Evolutionary conservation across 306 rosid genomes (phyloP).

Genomic region (Dryas octopetala): DNA sequence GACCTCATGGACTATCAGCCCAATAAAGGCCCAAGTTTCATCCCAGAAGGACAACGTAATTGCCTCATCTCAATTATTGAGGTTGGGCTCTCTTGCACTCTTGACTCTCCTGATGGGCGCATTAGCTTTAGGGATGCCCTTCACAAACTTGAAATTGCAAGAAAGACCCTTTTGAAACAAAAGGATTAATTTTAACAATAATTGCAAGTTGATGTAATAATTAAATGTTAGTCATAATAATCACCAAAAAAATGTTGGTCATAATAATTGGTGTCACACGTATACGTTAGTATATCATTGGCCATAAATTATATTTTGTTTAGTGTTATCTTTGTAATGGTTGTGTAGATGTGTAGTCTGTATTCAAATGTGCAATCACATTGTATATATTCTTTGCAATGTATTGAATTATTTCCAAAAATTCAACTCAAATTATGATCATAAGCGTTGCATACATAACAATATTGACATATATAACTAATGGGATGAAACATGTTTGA

Average conservation of each 20-base stretch:
- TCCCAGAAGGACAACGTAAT: conserved; percentile 23
- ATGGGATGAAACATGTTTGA: no score
- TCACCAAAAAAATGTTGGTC: background rate
- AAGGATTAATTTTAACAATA: background rate
- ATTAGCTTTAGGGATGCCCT: conserved; percentile 49
- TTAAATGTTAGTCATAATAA: background rate
- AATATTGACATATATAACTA: no score
- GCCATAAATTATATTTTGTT: no score
- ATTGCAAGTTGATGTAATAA: background rate
- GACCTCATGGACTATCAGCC: background rate
- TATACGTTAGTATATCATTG: background rate
- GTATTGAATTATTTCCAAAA: no score
- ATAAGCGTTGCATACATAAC: no score
- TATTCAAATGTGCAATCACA: no score
- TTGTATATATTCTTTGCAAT: no score
- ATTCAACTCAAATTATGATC: no score
- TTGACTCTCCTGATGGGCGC: conserved; percentile 44
- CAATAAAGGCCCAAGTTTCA: conserved; percentile 5
- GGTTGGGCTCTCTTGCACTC: conserved; percentile 55
- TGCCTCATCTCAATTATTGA: conserved; percentile 43
- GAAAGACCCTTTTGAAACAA: conserved; percentile 33
- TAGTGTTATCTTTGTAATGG: no score
- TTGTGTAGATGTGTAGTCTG: no score
- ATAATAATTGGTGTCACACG: background rate
- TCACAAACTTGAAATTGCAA: conserved; percentile 41